Percentiles rank a stretch among this genome's conserved stretches.
Evolutionary conservation across 2,329 filamentous ascomycete species (phyloP).

Genomic region (Coniochaeta sp.): DNA sequence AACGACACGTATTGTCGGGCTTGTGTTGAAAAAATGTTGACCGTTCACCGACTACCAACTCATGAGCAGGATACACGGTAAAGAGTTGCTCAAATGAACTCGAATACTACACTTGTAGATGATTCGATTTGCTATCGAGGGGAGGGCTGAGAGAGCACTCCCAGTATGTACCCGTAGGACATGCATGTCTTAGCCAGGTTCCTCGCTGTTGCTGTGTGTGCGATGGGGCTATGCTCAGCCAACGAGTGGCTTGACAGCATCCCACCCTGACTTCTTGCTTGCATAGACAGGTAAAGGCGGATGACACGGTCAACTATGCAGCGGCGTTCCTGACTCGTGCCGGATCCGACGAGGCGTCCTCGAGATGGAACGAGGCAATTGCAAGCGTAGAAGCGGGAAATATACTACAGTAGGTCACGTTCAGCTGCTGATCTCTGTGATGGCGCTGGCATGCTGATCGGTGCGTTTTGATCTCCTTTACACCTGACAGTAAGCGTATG

Average conservation of each 20-base stretch:
- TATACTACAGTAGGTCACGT: not conserved
- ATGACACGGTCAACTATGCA: too few relatives aligned
- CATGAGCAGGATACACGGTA: not conserved
- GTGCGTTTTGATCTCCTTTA: not conserved
- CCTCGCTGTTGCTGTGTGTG: conserved; percentile 3
- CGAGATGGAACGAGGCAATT: not conserved
- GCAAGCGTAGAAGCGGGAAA: not conserved
- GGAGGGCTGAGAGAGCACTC: not conserved
- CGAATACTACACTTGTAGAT: not conserved
- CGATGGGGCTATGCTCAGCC: conserved; percentile 14
- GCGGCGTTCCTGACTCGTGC: not conserved
- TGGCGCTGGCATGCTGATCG: not conserved
- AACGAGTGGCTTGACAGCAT: conserved; percentile 11
- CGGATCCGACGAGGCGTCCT: not conserved
- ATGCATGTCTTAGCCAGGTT: not conserved
- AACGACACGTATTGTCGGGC: not conserved
- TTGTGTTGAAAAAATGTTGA: not conserved
- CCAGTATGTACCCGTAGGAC: too few relatives aligned
- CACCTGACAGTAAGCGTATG: not conserved
- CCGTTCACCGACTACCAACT: not conserved
- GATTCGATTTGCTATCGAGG: not conserved
- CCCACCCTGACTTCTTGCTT: not conserved
- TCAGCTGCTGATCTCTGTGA: not conserved
- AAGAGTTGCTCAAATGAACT: not conserved
- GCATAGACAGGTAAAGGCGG: not conserved